Evolutionary conservation across 257 asterid genomes (phyloP).

Genomic region (Mentha longifolia): DNA sequence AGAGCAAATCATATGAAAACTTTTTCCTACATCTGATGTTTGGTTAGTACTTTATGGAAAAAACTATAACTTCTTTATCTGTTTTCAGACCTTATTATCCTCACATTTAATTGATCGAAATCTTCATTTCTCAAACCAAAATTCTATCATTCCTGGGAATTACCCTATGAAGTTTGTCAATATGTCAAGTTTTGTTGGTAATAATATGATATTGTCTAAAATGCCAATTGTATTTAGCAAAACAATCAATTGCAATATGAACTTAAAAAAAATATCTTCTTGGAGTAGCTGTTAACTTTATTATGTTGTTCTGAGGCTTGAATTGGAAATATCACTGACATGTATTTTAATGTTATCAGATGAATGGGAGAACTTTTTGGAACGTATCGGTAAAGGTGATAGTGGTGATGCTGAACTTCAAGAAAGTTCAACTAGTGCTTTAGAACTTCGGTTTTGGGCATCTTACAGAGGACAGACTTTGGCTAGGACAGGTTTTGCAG

Average conservation of each 20-base stretch:
- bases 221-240: neutral
- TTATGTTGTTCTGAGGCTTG: constrained; percentile 9
- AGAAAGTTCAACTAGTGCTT: constrained; percentile 67
- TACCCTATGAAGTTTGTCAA: constrained; percentile 6
- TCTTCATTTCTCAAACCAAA: neutral
- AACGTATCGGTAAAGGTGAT: constrained; percentile 78
- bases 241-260: constrained; percentile 7
- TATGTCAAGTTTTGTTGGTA: neutral
- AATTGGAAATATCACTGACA: constrained; percentile 14
- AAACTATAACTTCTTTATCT: neutral
- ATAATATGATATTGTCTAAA: neutral
- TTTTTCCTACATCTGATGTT: neutral
- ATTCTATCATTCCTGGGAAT: neutral
- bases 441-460: constrained; percentile 99
- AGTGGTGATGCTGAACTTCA: constrained; percentile 79
- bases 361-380: constrained; percentile 97
- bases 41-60: neutral
- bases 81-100: neutral
- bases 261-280: constrained; percentile 2
- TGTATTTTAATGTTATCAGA: constrained; percentile 46
- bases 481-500: constrained; percentile 82
- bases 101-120: neutral
- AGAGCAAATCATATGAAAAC: neutral
- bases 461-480: constrained; percentile 98
- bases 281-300: constrained; percentile 1